Evolutionary conservation across 495 filamentous ascomycete species (phyloP).

Genomic region (Penicillium subrubescens): DNA sequence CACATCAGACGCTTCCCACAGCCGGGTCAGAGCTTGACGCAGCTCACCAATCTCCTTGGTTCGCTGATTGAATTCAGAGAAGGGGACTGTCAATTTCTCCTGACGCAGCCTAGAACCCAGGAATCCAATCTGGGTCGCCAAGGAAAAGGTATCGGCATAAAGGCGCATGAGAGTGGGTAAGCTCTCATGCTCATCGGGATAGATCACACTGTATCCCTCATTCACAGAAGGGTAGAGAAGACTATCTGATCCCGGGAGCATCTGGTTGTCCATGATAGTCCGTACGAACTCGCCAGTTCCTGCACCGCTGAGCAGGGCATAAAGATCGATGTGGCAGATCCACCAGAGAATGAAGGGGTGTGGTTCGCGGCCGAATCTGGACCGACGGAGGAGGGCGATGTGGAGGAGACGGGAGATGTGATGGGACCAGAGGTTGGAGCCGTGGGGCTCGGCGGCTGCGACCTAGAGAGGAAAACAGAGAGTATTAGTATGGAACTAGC

Average conservation of each 20-base stretch:
- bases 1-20: constrained; percentile 46
- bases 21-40: constrained; percentile 39
- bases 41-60: constrained; percentile 32
- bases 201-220: constrained; percentile 35
- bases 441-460: constrained; percentile 46
- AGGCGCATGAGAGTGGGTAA: constrained; percentile 47
- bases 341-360: constrained; percentile 58
- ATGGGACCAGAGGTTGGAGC: constrained; percentile 56
- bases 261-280: constrained; percentile 48
- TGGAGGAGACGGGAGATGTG: constrained; percentile 57
- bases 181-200: constrained; percentile 38
- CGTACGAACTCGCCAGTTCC: constrained; percentile 54
- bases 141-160: constrained; percentile 44
- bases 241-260: constrained; percentile 46
- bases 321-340: constrained; percentile 57
- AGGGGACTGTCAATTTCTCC: constrained; percentile 21
- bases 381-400: constrained; percentile 50
- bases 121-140: constrained; percentile 45
- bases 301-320: constrained; percentile 56
- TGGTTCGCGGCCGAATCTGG: constrained; percentile 48
- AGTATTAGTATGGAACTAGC: background rate
- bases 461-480: constrained; percentile 32
- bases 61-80: constrained; percentile 20
- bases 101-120: constrained; percentile 41
- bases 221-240: constrained; percentile 35